Conservation (phyloP, 371 early-diverging fungal species). For the Rhizomucor miehei region DNA sequence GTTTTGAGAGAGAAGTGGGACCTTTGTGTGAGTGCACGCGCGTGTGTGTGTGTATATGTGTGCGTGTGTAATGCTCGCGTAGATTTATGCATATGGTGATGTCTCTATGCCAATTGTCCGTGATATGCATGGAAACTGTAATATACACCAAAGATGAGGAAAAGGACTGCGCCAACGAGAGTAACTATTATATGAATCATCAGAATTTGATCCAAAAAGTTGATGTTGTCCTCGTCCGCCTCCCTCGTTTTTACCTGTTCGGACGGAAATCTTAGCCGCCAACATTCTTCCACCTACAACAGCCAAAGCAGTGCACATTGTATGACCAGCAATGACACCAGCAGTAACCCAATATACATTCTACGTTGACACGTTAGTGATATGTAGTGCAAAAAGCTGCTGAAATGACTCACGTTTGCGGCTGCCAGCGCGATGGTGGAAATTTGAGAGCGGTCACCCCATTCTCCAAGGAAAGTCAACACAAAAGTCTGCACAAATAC, state of each 20-base stretch:
- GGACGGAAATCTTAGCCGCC: constrained; percentile 89
- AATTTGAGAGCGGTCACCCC: constrained; percentile 96
- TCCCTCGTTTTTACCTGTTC: constrained; percentile 60
- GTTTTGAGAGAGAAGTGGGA: too few species aligned
- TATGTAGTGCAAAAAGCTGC: too few species aligned
- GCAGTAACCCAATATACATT: constrained; percentile 81
- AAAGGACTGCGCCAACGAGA: constrained; percentile 77
- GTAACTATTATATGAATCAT: constrained; percentile 62
- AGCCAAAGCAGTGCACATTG: constrained; percentile 87
- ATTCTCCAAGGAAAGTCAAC: constrained; percentile 94
- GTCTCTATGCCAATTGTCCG: constrained; percentile 12
- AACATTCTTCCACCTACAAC: constrained; percentile 92
- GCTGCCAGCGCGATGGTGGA: constrained; percentile 94
- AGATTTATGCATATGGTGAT: too few species aligned
- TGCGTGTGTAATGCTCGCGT: too few species aligned
- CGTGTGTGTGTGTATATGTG: too few species aligned
- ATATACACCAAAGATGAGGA: constrained; percentile 79
- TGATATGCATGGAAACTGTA: constrained; percentile 53
- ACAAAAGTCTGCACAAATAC: constrained; percentile 93
- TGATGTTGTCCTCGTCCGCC: background rate
- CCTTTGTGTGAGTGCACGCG: too few species aligned
- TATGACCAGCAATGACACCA: constrained; percentile 88
- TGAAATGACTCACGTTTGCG: constrained; percentile 62
- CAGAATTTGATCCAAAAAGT: constrained; percentile 2
- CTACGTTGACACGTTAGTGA: constrained; percentile 26